Base-by-base conservation (phyloP, 148 eudicot species). In the Linanthus parryae region DNA sequence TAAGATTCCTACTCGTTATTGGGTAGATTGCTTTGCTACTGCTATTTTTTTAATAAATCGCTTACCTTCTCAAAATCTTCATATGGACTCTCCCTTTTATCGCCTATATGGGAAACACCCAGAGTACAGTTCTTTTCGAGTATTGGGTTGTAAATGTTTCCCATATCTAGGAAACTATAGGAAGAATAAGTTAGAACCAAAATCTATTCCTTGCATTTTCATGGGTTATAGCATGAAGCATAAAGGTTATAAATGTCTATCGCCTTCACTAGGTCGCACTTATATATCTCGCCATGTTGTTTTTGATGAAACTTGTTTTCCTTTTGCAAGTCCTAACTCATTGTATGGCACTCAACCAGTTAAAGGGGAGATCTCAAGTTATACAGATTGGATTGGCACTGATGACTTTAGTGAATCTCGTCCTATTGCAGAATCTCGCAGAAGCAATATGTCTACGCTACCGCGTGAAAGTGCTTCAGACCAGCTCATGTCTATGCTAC, bases 201-300 rank as follows among this genome's bases (percentile, higher is more conserved):
- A 30, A 16, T 36, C 58, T 18, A 7, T 36, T 3, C 58, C 45
- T 3, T 38, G 45, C 20, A 23, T 50, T 18, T 50, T 50, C 8
- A 9, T 50, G 17, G 54, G 54, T 0, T 50, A 50, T 18, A 50
- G 37, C 5, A 19, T 4, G 8, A 19, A 17, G 2, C 19, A 50
- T 7, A 30, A 31, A 11, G 39, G 40, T 3, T 50, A 50, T 11
- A 7, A 11, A 1, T 50, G 54, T 7, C 19, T 50, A 6, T 11
- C 14, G 17, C 58, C 45, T 2, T 10, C 31, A 0, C 17, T 7
- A 3, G 16, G n/a, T 1, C 11, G 31, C 6, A 20, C 15, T 3
- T 54, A 35, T 12, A 21, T 52, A 11, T 52, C 41, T 2, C 40
- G 28, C 3, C 56, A 52, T 36, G 56, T 52, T 7, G 26, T 52